These are phyloP conservation scores for Fomitopsis schrenkii DNA, from an alignment of 1,284 basidiomycete genomes.

Conservation along the genomic window DNA sequence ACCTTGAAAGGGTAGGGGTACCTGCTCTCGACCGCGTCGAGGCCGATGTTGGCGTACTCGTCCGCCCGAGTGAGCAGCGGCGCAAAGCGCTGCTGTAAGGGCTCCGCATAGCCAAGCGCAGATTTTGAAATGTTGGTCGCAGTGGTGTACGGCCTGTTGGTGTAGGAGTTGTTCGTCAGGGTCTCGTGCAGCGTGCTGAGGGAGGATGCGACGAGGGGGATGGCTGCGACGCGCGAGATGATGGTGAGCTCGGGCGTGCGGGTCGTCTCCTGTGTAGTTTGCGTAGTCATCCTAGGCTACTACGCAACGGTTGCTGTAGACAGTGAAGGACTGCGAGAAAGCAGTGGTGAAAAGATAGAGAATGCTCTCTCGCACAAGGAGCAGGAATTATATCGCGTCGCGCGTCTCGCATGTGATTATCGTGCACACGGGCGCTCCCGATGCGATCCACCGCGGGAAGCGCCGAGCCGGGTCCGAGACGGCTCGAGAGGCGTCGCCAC, in stretches of 20 bases:
- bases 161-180: constrained; percentile 56
- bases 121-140: constrained; percentile 56
- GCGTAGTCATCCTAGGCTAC: constrained; percentile 34
- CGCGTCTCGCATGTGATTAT: constrained; percentile 22
- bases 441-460: background rate
- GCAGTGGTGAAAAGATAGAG: constrained; percentile 4
- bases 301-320: constrained; percentile 4
- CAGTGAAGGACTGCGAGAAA: background rate
- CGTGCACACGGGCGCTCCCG: background rate
- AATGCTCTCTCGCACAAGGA: constrained; percentile 9
- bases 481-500: background rate
- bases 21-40: constrained; percentile 67
- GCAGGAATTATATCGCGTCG: constrained; percentile 11
- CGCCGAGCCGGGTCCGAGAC: background rate
- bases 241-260: constrained; percentile 53
- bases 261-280: constrained; percentile 29
- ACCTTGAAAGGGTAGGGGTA: constrained; percentile 75
- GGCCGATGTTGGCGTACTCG: constrained; percentile 62
- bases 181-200: constrained; percentile 55
- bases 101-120: constrained; percentile 59
- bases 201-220: constrained; percentile 65
- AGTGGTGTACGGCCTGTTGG: constrained; percentile 56
- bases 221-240: constrained; percentile 57
- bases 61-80: constrained; percentile 64
- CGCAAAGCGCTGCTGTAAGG: constrained; percentile 58